Evolutionary conservation across 1,284 basidiomycete genomes (phyloP), one percentile per base, ranked within the genome.

Genomic region (Volvariella surrecta): DNA sequence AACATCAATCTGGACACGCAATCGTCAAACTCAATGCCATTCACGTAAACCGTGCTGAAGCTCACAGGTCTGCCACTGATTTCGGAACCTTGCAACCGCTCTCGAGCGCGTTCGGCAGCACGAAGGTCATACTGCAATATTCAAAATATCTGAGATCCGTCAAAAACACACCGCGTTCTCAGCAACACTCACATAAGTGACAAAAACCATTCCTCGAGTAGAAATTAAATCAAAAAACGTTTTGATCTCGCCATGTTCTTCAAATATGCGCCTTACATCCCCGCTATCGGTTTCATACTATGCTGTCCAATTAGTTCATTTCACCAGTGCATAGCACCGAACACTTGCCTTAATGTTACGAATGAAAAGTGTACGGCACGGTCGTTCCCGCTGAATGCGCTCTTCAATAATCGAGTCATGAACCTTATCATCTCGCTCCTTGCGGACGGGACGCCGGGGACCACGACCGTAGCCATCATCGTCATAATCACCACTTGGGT

Each of bases 201-300:
- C 86, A 63, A 99, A 99, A 3, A 95, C 87, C 85, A 99, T 94
- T 15, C 95, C 95, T 47, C 95, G 79, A 24, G 89, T 94, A 40
- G 81, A 76, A 49, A 97, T 89, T 22, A 97, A 70, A 63, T 99
- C 95, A 61, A 96, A 98, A 62, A 94, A 97, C 1, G 89, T 94
- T 66, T 92, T 92, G 67, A 98, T 89, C 59, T 94, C 90, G 47
- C 95, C 95, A 60, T 89, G 89, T 48, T 86, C 80, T 62, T 90
- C 88, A 64, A 98, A 99, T 43, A 80, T 76, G 30, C 71, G 71
- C 50, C 85, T 80, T n/a, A 98, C 81, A 57, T 88, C 81, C 8
- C 82, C 78, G 52, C 87, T 83, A 53, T 84, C 76, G 16, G 91
- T 90, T 67, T 94, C 90, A 67, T 95, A 97, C 94, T 95, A 31